Base-by-base conservation (phyloP, 345 rosid species). In the Theobroma cacao region DNA sequence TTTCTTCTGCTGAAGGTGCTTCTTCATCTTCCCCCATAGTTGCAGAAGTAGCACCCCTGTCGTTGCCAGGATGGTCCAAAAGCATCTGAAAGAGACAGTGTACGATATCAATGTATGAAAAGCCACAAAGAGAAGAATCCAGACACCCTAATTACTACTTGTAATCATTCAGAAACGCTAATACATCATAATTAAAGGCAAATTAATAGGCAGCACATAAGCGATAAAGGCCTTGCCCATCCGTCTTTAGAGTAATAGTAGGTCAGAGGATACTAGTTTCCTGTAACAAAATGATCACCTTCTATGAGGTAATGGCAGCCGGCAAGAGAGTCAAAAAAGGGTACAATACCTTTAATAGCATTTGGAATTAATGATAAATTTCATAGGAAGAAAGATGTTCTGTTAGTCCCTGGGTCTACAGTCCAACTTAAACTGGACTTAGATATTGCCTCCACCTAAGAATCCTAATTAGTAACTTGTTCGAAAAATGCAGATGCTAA, bases 1-100 rank as follows among this genome's bases (percentile, higher is more conserved):
- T 88, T 53, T 94, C 98, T 76, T 85, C 95, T 2, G 77, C 74
- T 2, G 98, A 86, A 52, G 82, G 76, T 76, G 77, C 78, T 43
- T 55, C 86, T 60, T 78, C 82, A 17, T 31, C 58, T 1, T 63
- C 77, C 62, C 74, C 77, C 2, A 72, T 58, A n/a, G 81, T 47
- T 34, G 74, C 56, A 3, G 80, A 73, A 14, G 66, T 65, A 62
- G 65, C 67, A 72, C 53, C 66, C 24, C 2, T 58, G 56, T 48
- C 79, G 4, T 22, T 18, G 18, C 33, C 78, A 17, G 52, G 75
- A 68, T 75, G 65, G 65, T 80, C 69, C 10, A 55, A 30, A 53
- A 12, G 11, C 72, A 80, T 79, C 88, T 85, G 72, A 38, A 78
- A 48, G 24, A 31, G 20, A 34, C 30, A 48, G 69, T 22, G 53